These are phyloP conservation scores for Monilinia aucupariae DNA, from an alignment of 2,329 filamentous ascomycete genomes.

Conservation along the genomic window DNA sequence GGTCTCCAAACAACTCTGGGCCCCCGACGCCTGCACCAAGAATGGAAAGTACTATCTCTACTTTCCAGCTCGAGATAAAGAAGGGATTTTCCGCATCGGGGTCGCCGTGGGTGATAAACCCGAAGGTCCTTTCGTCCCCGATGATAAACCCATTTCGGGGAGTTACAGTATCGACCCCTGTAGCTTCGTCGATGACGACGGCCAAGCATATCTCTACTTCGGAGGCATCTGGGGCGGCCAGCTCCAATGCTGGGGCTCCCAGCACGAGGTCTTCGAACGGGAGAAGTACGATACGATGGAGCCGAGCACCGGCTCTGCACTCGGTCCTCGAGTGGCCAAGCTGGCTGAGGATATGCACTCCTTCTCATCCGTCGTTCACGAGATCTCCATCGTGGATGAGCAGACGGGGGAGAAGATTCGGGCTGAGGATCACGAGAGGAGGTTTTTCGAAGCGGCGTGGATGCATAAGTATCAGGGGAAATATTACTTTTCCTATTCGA, in stretches of 20 bases:
- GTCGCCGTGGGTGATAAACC: slow-evolving; percentile 61
- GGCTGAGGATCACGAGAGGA: slow-evolving; percentile 64
- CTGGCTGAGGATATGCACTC: slow-evolving; percentile 60
- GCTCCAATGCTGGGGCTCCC: slow-evolving; percentile 62
- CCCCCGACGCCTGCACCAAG: slow-evolving; percentile 66
- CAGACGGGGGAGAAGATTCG: slow-evolving; percentile 51
- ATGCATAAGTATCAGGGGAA: slow-evolving; percentile 64
- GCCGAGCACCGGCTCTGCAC: slow-evolving; percentile 52
- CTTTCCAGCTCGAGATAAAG: slow-evolving; percentile 68
- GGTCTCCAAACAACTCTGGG: slow-evolving; percentile 76
- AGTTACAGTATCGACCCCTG: slow-evolving; percentile 75
- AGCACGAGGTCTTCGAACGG: slow-evolving; percentile 46
- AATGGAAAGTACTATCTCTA: slow-evolving; percentile 70
- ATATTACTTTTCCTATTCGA: slow-evolving; percentile 76
- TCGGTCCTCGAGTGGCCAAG: slow-evolving; percentile 61
- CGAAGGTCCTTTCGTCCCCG: slow-evolving; percentile 63
- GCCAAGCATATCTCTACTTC: slow-evolving; percentile 64
- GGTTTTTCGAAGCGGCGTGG: slow-evolving; percentile 80
- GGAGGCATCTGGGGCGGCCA: slow-evolving; percentile 78
- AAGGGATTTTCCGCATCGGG: slow-evolving; percentile 67
- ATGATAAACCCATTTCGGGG: slow-evolving; percentile 59
- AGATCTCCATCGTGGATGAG: slow-evolving; percentile 58
- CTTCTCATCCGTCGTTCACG: slow-evolving; percentile 50
- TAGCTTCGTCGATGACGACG: slow-evolving; percentile 68
- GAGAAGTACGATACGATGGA: slow-evolving; percentile 53